Evolutionary conservation across 73 alveolate species (phyloP), one percentile per base, ranked within the genome.

Genomic region (Diophrys sp.): DNA sequence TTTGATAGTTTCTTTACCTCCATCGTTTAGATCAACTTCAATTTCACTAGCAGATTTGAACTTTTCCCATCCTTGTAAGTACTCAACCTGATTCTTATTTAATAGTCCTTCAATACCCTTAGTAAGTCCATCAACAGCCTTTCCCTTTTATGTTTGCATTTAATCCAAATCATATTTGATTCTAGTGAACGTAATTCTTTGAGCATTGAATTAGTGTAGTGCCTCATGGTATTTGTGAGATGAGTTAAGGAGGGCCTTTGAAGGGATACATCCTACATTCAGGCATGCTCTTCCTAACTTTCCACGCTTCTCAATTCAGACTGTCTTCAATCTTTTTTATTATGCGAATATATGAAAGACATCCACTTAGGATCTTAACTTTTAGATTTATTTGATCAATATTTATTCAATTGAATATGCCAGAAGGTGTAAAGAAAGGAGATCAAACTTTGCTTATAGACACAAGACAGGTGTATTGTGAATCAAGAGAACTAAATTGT

Each of bases 281-380:
- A 96, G 86, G 89, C 99, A 96, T 23, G 99, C 95, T 62, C 99
- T 98, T 23, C 99, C 99, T 1, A 96, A 87, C 1, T 95, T 57
- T 2, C 98, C 98, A 79, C 99, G 86, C 90, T 93, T 93, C 86
- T 96, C 99, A 70, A 96, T 83, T 87, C 98, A 95, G 30, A 92
- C 98, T 0, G 98, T 95, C 94, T 96, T 96, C 69, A 96, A 76
- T 53, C 99, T 98, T 69, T 85, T 79, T 89, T 96, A 90, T 11
- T n/a, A n/a, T n/a, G n/a, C n/a, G n/a, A n/a, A n/a, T n/a, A n/a
- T n/a, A n/a, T n/a, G n/a, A n/a, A n/a, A n/a, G n/a, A n/a, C n/a
- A n/a, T n/a, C n/a, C n/a, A n/a, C n/a, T n/a, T n/a, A n/a, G n/a
- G n/a, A n/a, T n/a, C n/a, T n/a, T n/a, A n/a, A n/a, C n/a, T n/a